Base-by-base conservation (phyloP, 2,329 filamentous ascomycete species). In the Triangularia verruculosa region DNA sequence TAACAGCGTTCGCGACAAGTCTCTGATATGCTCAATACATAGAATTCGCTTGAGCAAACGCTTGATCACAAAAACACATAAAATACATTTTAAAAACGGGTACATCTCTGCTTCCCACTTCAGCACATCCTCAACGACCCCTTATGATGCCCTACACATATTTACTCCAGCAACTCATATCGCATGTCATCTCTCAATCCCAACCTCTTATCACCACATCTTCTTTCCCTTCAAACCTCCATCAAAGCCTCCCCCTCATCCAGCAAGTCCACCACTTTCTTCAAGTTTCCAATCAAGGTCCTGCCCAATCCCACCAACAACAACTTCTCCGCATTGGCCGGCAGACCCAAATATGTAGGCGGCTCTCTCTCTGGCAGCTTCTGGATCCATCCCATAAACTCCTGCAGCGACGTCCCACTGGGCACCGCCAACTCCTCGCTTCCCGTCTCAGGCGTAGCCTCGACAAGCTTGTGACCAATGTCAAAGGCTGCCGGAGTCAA, bases 291-390 rank as follows among this genome's bases (percentile, higher is more conserved):
- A 71, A 97, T 88, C 85, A 97, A 88, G 72, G 89, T 91, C 73
- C 86, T 86, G 52, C 94, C 96, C 72, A 97, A 88, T 2, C 92
- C 93, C 13, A 97, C 91, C 30, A 99, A 83, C 71, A 99, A 78
- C 74, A 99, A 75, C 79, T 98, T 99, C 86, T 99, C 95, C 20
- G 95, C 95, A 75, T 99, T 97, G 27, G 92, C 92, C 34, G 95
- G 95, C 69, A 99, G 78, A 22, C 95, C 96, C 15, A 99, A 83
- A 74, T 97, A 99, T 0, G 93, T 97, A 4, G 95, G 95, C 27
- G 96, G 96, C 77, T 99, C 95, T 71, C 95, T 88, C 82, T 99
- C 95, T 0, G 95, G 95, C 66, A 99, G 81, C 65, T 86, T 87
- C 71, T 96, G 91, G 66, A 99, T 92, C 96, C 96, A 99, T 39